A percentile compares a stretch with the other conserved stretches of the same genome.
Evolutionary conservation across 345 rosid genomes (phyloP).

Genomic region (Salix caprea): DNA sequence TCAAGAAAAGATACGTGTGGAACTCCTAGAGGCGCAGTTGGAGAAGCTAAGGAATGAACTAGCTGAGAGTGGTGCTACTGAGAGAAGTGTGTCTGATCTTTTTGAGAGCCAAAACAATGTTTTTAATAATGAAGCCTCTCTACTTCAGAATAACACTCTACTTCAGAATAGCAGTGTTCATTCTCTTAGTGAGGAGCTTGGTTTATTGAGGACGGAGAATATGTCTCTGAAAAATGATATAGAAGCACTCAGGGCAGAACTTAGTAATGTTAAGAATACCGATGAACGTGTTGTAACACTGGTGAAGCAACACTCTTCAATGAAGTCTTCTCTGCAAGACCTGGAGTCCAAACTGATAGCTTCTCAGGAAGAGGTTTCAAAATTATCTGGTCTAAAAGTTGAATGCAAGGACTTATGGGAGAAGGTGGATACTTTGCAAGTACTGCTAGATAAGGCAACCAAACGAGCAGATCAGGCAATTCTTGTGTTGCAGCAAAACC

Average conservation of each 20-base stretch:
- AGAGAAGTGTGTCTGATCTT: constrained; percentile 17
- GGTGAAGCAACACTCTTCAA: constrained; percentile 56
- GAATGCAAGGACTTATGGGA: constrained; percentile 67
- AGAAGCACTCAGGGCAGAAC: constrained; percentile 53
- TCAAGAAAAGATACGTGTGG: constrained; percentile 67
- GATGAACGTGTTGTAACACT: constrained; percentile 59
- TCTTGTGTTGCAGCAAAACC: constrained; percentile 72
- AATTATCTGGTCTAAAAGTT: constrained; percentile 56
- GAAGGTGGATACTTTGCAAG: constrained; percentile 69
- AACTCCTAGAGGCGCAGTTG: constrained; percentile 65
- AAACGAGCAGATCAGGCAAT: constrained; percentile 83
- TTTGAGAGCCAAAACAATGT: constrained; percentile 17
- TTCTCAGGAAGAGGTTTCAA: constrained; percentile 70
- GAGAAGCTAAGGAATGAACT: constrained; percentile 59
- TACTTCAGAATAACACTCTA: constrained; percentile 30
- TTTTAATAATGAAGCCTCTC: constrained; percentile 22
- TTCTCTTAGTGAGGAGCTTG: constrained; percentile 60
- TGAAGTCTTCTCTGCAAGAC: constrained; percentile 67
- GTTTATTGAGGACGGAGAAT: constrained; percentile 61
- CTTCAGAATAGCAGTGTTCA: constrained; percentile 32
- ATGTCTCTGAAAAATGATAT: constrained; percentile 56
- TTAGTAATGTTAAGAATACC: constrained; percentile 47
- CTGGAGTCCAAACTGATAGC: constrained; percentile 61
- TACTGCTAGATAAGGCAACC: constrained; percentile 59
- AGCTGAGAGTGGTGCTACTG: constrained; percentile 32